phyloP scores from a whole-genome alignment of 805 yeast genomes.

The Hemisphaericaspora nanyangensis region DNA sequence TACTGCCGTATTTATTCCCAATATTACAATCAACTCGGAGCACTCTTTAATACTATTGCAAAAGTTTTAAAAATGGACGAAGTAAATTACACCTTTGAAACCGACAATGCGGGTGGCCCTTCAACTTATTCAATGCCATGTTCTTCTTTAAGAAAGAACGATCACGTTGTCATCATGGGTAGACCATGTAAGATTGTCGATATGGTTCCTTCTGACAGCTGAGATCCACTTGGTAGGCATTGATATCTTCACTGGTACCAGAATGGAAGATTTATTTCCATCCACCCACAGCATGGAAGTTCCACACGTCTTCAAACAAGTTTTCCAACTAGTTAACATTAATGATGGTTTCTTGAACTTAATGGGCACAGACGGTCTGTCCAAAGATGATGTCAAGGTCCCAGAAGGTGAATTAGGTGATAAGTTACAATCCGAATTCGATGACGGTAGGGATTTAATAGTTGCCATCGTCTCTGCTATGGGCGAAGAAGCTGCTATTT shows the following conservation, averaged over 20 bases:
- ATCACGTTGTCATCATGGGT: conserved; percentile 96
- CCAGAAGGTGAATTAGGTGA: conserved; percentile 99
- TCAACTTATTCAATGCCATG: conserved; percentile 98
- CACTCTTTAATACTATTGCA: too few relatives aligned
- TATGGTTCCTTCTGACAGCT: conserved; percentile 99
- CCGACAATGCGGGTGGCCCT: conserved; percentile 99
- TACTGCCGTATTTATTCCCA: too few relatives aligned
- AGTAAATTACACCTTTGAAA: conserved; percentile 89
- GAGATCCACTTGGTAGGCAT: conserved; percentile 99
- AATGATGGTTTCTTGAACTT: conserved; percentile 97
- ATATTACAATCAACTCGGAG: too few relatives aligned
- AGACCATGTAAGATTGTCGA: conserved; percentile 99
- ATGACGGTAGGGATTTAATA: conserved; percentile 95
- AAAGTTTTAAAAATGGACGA: too few relatives aligned
- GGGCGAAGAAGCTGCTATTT: conserved; percentile 99
- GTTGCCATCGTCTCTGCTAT: conserved; percentile 97
- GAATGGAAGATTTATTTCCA: conserved; percentile 99
- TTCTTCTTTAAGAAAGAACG: conserved; percentile 99
- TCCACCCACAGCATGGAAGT: conserved; percentile 99
- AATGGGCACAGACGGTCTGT: conserved; percentile 96
- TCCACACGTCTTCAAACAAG: conserved; percentile 94
- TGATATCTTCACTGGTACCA: conserved; percentile 98
- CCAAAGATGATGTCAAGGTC: conserved; percentile 97
- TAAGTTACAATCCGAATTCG: conserved; percentile 85
- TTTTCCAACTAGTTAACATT: conserved; percentile 94